Base-by-base conservation (phyloP, 495 filamentous ascomycete species). In the Penicillium bovifimosum region DNA sequence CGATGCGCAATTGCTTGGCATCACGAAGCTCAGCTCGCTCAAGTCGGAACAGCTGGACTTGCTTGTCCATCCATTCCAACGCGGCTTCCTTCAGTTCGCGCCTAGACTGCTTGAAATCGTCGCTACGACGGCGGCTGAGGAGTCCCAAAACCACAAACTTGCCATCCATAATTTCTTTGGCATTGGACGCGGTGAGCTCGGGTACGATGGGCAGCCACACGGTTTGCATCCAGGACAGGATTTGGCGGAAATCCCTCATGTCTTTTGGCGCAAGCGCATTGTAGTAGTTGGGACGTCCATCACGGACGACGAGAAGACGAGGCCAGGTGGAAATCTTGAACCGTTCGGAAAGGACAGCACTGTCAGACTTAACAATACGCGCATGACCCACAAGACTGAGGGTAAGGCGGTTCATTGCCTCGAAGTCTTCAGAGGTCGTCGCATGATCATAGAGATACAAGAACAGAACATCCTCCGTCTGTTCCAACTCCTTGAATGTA, bases 191-290 rank as follows among this genome's bases (percentile, higher is more conserved):
- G 0, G 88, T 95, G 24, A 98, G 80, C 64, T 98, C 93, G 3
- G 93, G 93, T 14, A 98, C 89, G 48, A 98, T 92, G n/a, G 93
- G 93, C 29, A 96, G 78, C 95, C 95, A 98, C 18, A 95, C 90
- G 16, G 82, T 87, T 55, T 86, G 86, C 92, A 97, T 96, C 93
- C 93, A 98, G 51, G 75, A 76, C 2, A 96, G 79, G 14, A 98
- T 79, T 62, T 85, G 78, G 28, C 82, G 78, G 53, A 85, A 84
- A 56, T 97, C 90, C 40, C 93, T 82, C 87, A 96, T 96, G 50
- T 95, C 88, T 55, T 83, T 80, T 2, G 93, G 93, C 1, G 87
- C 81, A 16, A 97, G 76, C 13, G 83, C 86, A 32, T 80, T 85
- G 69, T 93, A 98, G 64, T 95, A 95, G 8, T 82, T 93, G 43